Evolutionary conservation across 768 basidiomycete species (phyloP).

Genomic region (Tulasnella sp.): DNA sequence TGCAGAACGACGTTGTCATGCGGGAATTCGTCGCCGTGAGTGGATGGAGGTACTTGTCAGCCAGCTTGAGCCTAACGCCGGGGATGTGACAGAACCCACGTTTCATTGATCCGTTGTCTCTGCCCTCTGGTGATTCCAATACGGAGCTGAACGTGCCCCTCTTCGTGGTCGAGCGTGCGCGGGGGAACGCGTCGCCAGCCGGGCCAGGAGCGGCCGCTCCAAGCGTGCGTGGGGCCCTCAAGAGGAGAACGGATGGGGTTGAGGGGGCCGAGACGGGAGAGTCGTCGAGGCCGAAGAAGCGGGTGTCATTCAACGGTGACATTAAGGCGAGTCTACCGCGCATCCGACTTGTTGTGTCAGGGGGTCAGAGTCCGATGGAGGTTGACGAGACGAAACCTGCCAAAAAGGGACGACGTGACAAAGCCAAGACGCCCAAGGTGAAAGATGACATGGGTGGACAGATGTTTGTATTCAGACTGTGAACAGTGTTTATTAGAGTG

Average conservation of each 20-base stretch:
- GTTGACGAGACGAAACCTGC: neutral
- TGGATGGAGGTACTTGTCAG: neutral
- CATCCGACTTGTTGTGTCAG: neutral
- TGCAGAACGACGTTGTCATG: slow-evolving; percentile 24
- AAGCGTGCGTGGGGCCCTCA: neutral
- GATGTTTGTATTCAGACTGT: neutral
- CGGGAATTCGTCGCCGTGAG: slow-evolving; percentile 11
- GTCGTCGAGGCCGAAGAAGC: neutral
- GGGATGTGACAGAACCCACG: slow-evolving; percentile 3
- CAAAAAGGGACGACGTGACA: neutral
- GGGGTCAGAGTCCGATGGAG: neutral
- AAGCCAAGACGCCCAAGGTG: neutral
- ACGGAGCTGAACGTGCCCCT: neutral
- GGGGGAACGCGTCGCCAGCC: neutral
- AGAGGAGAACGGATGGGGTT: neutral
- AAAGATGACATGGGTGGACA: neutral
- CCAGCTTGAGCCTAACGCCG: too few relatives aligned
- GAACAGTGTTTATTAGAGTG: too few relatives aligned
- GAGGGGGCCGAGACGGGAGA: neutral
- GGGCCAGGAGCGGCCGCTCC: neutral
- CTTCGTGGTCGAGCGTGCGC: neutral
- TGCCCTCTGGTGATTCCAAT: neutral
- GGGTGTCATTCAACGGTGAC: neutral
- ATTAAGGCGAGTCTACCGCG: neutral
- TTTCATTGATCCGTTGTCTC: slow-evolving; percentile 2